These are phyloP conservation scores for Acacia concinna DNA, from an alignment of 331 rosid genomes.

Conservation along the genomic window DNA sequence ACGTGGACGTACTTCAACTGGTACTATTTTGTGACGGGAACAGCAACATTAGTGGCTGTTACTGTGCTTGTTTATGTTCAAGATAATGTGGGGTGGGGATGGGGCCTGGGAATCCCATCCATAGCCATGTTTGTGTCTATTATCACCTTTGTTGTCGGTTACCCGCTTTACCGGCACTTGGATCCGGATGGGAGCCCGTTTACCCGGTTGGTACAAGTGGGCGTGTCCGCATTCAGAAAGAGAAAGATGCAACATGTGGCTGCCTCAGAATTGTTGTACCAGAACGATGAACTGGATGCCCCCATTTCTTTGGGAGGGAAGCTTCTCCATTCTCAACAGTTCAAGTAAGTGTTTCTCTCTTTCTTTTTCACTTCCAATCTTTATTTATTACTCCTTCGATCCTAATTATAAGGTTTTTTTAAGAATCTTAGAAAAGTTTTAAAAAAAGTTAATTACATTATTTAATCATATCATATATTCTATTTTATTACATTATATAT, in stretches of 20 bases:
- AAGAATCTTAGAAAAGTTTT: too few relatives aligned
- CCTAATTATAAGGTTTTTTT: too few relatives aligned
- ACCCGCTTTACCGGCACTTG: conserved; percentile 81
- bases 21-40: conserved; percentile 86
- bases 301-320: conserved; percentile 64
- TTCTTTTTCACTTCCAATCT: background rate
- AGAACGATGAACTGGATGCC: conserved; percentile 71
- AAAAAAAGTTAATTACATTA: too few relatives aligned
- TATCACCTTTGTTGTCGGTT: conserved; percentile 58
- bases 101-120: conserved; percentile 81
- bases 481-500: too few relatives aligned
- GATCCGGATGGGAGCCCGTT: conserved; percentile 86
- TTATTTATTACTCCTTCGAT: too few relatives aligned
- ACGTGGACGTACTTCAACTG: conserved; percentile 90
- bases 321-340: conserved; percentile 59
- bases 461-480: too few relatives aligned
- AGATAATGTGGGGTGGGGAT: conserved; percentile 93
- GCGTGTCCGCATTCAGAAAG: conserved; percentile 69
- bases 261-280: conserved; percentile 46
- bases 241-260: conserved; percentile 42
- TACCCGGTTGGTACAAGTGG: conserved; percentile 72
- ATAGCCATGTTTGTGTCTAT: conserved; percentile 77
- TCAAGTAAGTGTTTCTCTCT: conserved; percentile 50
- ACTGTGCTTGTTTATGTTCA: conserved; percentile 85
- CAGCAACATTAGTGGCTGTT: conserved; percentile 69